Base-by-base conservation (phyloP, 495 filamentous ascomycete species). In the Xylaria grammica region DNA sequence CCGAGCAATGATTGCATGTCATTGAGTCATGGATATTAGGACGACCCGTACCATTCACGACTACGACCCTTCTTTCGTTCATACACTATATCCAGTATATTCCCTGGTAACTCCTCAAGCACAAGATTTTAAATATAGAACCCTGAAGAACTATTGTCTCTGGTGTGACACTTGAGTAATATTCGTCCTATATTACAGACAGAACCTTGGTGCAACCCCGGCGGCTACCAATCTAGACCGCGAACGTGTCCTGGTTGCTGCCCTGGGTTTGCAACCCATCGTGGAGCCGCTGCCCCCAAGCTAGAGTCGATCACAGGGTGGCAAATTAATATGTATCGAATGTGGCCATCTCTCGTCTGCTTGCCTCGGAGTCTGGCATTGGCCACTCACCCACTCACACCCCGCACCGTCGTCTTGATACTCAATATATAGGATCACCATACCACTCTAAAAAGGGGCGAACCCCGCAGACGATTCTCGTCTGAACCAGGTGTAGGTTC, bases 111-210 rank as follows among this genome's bases (percentile, higher is more conserved):
- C 24, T 48, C 42, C 42, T 27, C 29, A 48, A 19, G 6, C 54
- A 30, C 29, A 11, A 59, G 24, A 59, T 59, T n/a, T n/a, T 59
- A 59, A 59, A 34, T 59, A 46, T 59, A 59, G 56, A 46, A 59
- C 20, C 40, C 15, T 42, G 7, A 6, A 36, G 54, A 30, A 30
- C 52, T 36, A 32, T 48, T 15, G 26, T 30, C 17, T 26, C 17
- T 17, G 27, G 19, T n/a, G 40, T 48, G 10, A 24, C 24, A 48
- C n/a, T 59, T 17, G 56, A 59, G 29, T 26, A 11, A 48, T 15
- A 17, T n/a, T 59, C 26, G 56, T 32, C 48, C 53, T 36, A 59
- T 58, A 58, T 44, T 29, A 46, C n/a, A 48, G n/a, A 59, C 22
- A 29, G n/a, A 48, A 44, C 13, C n/a, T 36, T 29, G 29, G 29